Evolutionary conservation across 352 stramenopile genomes (phyloP).

Genomic region (Phytophthora meadii): DNA sequence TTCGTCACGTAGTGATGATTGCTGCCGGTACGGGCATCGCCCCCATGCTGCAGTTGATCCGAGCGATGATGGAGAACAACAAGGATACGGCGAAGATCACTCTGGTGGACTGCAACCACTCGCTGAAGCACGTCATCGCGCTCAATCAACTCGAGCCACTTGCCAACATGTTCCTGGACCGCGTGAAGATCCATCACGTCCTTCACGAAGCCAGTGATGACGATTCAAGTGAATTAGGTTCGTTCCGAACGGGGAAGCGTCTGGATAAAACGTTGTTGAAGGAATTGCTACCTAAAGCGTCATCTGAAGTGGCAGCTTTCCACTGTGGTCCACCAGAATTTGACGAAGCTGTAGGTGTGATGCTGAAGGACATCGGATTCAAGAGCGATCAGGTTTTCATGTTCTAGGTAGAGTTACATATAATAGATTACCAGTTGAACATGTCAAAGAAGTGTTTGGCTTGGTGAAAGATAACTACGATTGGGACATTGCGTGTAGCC

Average conservation of each 20-base stretch:
- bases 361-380: slow-evolving; percentile 60
- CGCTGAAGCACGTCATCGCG: slow-evolving; percentile 72
- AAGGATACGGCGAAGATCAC: slow-evolving; percentile 71
- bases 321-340: slow-evolving; percentile 79
- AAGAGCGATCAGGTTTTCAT: slow-evolving; percentile 62
- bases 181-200: slow-evolving; percentile 75
- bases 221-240: slow-evolving; percentile 56
- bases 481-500: slow-evolving; percentile 15
- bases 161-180: slow-evolving; percentile 76
- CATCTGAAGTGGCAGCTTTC: slow-evolving; percentile 61
- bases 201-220: slow-evolving; percentile 54
- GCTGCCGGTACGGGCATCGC: slow-evolving; percentile 82
- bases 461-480: slow-evolving; percentile 4
- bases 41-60: slow-evolving; percentile 86
- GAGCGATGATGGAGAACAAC: slow-evolving; percentile 63
- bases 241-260: slow-evolving; percentile 53
- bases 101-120: slow-evolving; percentile 79
- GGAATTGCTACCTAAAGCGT: slow-evolving; percentile 50
- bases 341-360: slow-evolving; percentile 59
- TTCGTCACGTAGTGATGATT: slow-evolving; percentile 76
- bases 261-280: slow-evolving; percentile 56
- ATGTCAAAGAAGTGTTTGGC: background rate
- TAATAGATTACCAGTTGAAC: no score
- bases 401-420: slow-evolving; percentile 13
- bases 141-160: slow-evolving; percentile 78